Conservation (phyloP, 306 rosid genomes). For the Prunus armeniaca region DNA sequence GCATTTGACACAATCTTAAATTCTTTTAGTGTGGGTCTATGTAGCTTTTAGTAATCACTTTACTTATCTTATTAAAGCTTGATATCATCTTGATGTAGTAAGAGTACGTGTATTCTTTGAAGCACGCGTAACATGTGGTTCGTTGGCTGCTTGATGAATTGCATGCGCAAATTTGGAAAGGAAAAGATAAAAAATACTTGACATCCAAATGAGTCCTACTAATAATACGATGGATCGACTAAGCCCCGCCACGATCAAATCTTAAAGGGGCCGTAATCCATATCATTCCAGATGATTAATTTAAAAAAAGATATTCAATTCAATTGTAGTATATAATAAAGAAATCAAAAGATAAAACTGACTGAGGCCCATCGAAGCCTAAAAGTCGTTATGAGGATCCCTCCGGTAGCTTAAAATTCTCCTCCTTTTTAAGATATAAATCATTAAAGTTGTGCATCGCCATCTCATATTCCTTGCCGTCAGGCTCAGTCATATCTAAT, state of each 20-base stretch:
- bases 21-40: too few relatives aligned
- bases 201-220: background rate
- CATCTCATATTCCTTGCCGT: background rate
- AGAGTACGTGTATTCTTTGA: background rate
- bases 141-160: background rate
- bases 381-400: background rate
- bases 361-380: background rate
- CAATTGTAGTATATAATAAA: background rate
- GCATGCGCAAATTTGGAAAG: background rate
- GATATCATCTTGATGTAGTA: too few relatives aligned
- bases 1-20: too few relatives aligned
- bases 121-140: background rate
- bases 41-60: too few relatives aligned
- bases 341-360: background rate
- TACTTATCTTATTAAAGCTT: too few relatives aligned
- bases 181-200: background rate
- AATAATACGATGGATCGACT: background rate
- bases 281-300: background rate
- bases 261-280: background rate
- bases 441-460: background rate
- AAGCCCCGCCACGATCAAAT: slow-evolving; percentile 1
- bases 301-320: background rate
- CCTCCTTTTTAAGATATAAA: background rate
- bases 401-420: background rate
- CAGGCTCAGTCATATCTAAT: background rate